Evolutionary conservation across 75 land plant genomes (phyloP), one percentile per base, ranked within the genome.

Genomic region (Selaginella moellendorffii): DNA sequence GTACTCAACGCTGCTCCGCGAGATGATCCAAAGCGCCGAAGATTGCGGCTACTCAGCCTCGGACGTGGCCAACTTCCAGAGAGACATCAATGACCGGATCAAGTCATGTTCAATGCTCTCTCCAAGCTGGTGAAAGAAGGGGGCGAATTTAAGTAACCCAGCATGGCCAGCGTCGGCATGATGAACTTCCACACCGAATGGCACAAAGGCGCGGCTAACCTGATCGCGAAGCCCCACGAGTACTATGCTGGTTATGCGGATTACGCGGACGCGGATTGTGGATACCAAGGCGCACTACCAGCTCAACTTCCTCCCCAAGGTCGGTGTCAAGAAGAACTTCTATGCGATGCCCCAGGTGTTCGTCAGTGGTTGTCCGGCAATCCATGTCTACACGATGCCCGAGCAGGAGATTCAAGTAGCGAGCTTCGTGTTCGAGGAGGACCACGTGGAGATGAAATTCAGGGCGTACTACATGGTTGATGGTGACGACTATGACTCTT

Each of bases 1-100:
- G 18, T 62, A 62, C 29, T 8, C 27, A 9, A 8, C 27, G 17
- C 26, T 62, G 5, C 27, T 62, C 26, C 8, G 29, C 9, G 63
- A 62, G 63, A 62, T 62, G 63, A 62, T 62, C 24, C 63, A 25
- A 17, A 8, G 24, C 2, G 63, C 29, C n/a, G n/a, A 10, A n/a
- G 63, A 62, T 5, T 62, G 63, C n/a, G 63, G 63, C 26, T 62
- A 62, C 63, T 25, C 29, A 17, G 24, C 24, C 8, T 10, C 63
- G 5, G 63, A 62, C 29, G 27, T 62, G 5, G 18, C 26, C 10
- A 29, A 62, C 29, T 62, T 62, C 63, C 63, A 62, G 10, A n/a
- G 27, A 2, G 63, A 62, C 29, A 24, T 62, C 24, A 62, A 62
- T 28, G 18, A 10, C 29, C 63, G 26, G 10, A 26, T 62, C 24